Evolutionary conservation across 2,329 filamentous ascomycete genomes (phyloP).

Genomic region (Pestalotiopsis sp.): DNA sequence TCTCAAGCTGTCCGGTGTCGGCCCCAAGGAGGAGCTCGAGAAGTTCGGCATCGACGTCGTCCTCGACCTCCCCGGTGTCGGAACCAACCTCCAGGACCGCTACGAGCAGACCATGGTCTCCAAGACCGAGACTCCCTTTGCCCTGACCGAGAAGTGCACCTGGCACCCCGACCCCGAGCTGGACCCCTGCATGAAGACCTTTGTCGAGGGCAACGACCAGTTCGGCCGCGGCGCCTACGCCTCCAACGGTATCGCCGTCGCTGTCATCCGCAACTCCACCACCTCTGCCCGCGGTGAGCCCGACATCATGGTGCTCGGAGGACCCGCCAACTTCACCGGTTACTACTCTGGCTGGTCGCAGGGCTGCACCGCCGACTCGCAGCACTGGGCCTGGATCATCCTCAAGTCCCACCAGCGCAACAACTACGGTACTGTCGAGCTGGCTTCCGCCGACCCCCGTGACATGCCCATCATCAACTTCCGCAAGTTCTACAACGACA

Average conservation of each 20-base stretch:
- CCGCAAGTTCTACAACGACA: slow-evolving; percentile 53
- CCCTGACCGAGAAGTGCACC: slow-evolving; percentile 28
- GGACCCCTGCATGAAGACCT: slow-evolving; percentile 38
- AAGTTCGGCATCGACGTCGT: slow-evolving; percentile 51
- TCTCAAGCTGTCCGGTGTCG: slow-evolving; percentile 48
- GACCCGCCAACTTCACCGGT: slow-evolving; percentile 31
- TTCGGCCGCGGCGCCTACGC: slow-evolving; percentile 25
- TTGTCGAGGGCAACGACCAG: slow-evolving; percentile 22
- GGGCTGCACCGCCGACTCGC: slow-evolving; percentile 31
- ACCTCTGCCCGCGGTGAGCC: slow-evolving; percentile 30
- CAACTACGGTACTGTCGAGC: slow-evolving; percentile 54
- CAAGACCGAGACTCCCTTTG: slow-evolving; percentile 34
- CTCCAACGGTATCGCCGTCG: slow-evolving; percentile 50
- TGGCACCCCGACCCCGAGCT: slow-evolving; percentile 24
- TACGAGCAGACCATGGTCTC: slow-evolving; percentile 46
- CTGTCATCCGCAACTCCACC: slow-evolving; percentile 35
- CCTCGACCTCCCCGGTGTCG: slow-evolving; percentile 62
- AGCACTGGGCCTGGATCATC: slow-evolving; percentile 40
- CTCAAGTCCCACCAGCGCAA: slow-evolving; percentile 63
- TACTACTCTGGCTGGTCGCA: slow-evolving; percentile 34
- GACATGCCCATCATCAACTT: slow-evolving; percentile 62
- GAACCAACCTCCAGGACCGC: slow-evolving; percentile 61
- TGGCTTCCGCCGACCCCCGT: slow-evolving; percentile 58
- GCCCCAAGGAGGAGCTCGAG: slow-evolving; percentile 39
- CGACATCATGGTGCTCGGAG: slow-evolving; percentile 33